These are phyloP conservation scores for Breynia disticha DNA, from an alignment of 441 rosid genomes.

Conservation along the genomic window DNA sequence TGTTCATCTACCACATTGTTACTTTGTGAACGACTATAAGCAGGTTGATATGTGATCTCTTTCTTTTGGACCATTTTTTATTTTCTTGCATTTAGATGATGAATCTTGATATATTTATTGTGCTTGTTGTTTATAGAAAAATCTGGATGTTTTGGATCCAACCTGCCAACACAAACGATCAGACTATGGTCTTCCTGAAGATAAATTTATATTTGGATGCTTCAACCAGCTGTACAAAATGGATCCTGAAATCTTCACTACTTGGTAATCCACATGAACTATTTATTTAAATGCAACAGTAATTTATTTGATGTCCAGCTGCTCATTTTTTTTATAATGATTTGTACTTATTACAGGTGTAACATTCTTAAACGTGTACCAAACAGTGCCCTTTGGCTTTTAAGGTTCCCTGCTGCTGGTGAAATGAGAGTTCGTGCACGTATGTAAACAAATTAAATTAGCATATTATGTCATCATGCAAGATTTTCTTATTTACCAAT, in stretches of 20 bases:
- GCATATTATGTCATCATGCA: not conserved
- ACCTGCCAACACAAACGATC: slow-evolving; percentile 67
- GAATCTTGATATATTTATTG: slow-evolving; percentile 5
- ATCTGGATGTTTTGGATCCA: slow-evolving; percentile 79
- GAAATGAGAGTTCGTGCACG: slow-evolving; percentile 86
- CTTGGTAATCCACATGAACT: slow-evolving; percentile 44
- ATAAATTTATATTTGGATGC: slow-evolving; percentile 93
- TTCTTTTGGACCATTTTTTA: not conserved
- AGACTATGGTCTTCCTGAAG: slow-evolving; percentile 95
- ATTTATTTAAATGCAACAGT: not conserved
- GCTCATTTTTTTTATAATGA: not conserved
- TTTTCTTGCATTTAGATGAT: not conserved
- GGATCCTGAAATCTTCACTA: slow-evolving; percentile 93
- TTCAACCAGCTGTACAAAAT: slow-evolving; percentile 97
- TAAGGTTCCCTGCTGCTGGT: slow-evolving; percentile 97
- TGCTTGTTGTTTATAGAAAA: slow-evolving; percentile 53
- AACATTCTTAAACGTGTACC: slow-evolving; percentile 95
- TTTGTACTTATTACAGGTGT: slow-evolving; percentile 45
- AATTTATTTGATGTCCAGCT: slow-evolving; percentile 5
- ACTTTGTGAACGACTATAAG: slow-evolving; percentile 97
- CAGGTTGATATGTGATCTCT: slow-evolving; percentile 39
- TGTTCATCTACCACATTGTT: slow-evolving; percentile 96
- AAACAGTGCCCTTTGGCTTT: slow-evolving; percentile 96
- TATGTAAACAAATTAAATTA: slow-evolving; percentile 23
- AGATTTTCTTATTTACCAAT: not conserved